A percentile compares a stretch with the other conserved stretches of the same genome.
These are phyloP conservation scores for Paragyromitra xinjiangensis DNA, from an alignment of 495 filamentous ascomycete genomes.

Conservation along the genomic window DNA sequence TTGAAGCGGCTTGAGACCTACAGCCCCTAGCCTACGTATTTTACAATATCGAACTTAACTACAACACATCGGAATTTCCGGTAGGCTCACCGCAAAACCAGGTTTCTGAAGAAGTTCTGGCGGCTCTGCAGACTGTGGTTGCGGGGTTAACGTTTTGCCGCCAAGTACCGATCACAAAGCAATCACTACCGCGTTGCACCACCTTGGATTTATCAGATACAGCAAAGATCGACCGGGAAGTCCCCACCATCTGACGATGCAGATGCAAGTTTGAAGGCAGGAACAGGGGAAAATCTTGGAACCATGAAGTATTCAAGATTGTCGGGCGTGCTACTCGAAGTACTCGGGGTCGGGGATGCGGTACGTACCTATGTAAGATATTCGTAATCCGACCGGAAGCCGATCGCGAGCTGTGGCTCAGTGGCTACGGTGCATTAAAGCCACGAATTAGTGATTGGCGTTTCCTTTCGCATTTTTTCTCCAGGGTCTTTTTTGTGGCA, in stretches of 20 bases:
- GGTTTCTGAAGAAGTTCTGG: slow-evolving; percentile 15
- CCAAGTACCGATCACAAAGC: slow-evolving; percentile 14
- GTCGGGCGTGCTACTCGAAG: not conserved
- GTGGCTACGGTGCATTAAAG: slow-evolving; percentile 1
- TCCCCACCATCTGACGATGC: slow-evolving; percentile 34
- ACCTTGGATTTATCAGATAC: not conserved
- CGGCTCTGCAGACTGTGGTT: slow-evolving; percentile 27
- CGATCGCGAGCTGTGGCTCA: slow-evolving; percentile 8
- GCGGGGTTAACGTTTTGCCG: slow-evolving; percentile 22
- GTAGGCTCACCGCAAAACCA: slow-evolving; percentile 20
- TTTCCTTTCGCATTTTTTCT: not conserved
- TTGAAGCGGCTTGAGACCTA: not conserved
- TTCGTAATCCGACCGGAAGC: not conserved
- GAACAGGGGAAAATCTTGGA: slow-evolving; percentile 46
- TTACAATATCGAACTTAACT: not conserved
- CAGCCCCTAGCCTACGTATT: not conserved
- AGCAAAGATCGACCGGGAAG: slow-evolving; percentile 37
- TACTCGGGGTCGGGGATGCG: not conserved
- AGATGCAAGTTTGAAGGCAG: slow-evolving; percentile 41
- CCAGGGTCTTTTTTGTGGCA: not conserved
- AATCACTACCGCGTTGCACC: slow-evolving; percentile 19
- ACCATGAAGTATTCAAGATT: slow-evolving; percentile 2
- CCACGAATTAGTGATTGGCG: not conserved
- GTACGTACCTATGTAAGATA: too few relatives aligned
- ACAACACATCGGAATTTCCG: slow-evolving; percentile 1